These are phyloP conservation scores for Antitrichia curtipendula DNA, from an alignment of 225 moss, liverwort and hornwort species.

Conservation along the genomic window DNA sequence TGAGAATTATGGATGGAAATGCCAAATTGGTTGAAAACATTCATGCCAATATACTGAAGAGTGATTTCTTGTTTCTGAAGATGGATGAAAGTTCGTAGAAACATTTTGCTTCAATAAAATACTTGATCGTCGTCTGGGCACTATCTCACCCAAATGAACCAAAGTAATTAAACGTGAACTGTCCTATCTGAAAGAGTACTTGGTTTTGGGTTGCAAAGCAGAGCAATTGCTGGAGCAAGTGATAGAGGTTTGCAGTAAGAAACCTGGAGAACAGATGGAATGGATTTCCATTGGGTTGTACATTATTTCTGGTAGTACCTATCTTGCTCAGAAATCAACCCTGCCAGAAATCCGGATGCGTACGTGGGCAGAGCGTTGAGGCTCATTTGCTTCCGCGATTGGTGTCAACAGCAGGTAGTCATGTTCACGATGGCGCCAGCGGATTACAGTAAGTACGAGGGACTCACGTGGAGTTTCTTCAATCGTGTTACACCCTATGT, in stretches of 20 bases:
- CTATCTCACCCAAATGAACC: neutral
- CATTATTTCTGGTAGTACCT: neutral
- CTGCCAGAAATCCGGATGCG: too few species aligned
- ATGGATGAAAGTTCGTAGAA: neutral
- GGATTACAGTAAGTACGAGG: too few species aligned
- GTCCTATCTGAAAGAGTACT: neutral
- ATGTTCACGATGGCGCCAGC: too few species aligned
- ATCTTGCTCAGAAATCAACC: neutral
- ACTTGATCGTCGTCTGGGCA: neutral
- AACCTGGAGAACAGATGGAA: neutral
- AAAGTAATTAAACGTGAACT: neutral
- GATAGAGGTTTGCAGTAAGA: neutral
- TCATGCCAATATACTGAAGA: neutral
- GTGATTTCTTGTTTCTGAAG: neutral
- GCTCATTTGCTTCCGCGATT: too few species aligned
- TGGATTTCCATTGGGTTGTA: neutral
- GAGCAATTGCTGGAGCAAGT: neutral
- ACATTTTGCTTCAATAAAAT: neutral
- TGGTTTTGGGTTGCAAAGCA: neutral
- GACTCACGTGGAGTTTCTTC: too few species aligned
- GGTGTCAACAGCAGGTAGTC: too few species aligned
- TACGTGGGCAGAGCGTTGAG: too few species aligned
- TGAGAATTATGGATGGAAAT: neutral
- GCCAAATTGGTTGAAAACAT: neutral
- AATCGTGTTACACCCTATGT: too few species aligned